Evolutionary conservation across 148 eudicot species (phyloP).

Genomic region (Chenopodium berlandieri): DNA sequence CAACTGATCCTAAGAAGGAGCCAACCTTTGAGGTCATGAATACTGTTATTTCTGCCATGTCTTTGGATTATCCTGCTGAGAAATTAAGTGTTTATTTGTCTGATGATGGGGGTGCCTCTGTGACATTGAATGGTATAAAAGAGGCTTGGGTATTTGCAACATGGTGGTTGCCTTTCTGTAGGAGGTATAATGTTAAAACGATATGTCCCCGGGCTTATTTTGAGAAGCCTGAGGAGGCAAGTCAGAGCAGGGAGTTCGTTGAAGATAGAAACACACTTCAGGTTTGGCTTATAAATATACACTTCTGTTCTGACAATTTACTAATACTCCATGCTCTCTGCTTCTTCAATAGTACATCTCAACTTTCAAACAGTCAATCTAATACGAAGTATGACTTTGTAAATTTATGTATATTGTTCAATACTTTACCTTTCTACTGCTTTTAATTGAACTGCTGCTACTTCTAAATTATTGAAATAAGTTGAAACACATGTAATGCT

Average conservation of each 20-base stretch:
- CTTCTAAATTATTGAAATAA: no score
- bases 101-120: constrained; percentile 30
- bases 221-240: neutral
- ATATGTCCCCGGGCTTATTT: constrained; percentile 36
- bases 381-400: no score
- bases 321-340: no score
- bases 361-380: no score
- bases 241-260: constrained; percentile 28
- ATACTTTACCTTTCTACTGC: no score
- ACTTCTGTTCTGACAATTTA: no score
- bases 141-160: constrained; percentile 35
- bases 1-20: constrained; percentile 37
- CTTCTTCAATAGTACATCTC: no score
- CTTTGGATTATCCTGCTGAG: constrained; percentile 35
- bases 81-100: constrained; percentile 41
- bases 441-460: no score
- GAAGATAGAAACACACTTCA: constrained; percentile 32
- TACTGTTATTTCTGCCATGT: constrained; percentile 43
- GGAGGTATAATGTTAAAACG: constrained; percentile 19
- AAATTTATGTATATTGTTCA: no score
- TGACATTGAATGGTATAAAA: constrained; percentile 19
- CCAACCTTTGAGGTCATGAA: constrained; percentile 39
- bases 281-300: constrained; percentile 19
- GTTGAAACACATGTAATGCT: no score
- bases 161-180: constrained; percentile 40